These are phyloP conservation scores for Dendrobium chrysotoxum DNA, from an alignment of 106 monocot species.

Conservation along the genomic window DNA sequence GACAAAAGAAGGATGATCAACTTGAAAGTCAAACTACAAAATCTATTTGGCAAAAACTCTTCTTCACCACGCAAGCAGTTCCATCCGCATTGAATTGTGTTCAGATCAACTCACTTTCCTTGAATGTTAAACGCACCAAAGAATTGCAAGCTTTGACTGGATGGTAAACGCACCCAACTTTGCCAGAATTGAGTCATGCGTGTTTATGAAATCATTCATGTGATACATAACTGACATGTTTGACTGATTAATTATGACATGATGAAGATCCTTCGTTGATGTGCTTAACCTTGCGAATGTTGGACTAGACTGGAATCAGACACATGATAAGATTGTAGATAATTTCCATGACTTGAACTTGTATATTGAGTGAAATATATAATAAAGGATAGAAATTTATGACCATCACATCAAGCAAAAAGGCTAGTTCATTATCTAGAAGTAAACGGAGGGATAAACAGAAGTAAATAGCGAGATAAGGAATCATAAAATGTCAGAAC, in stretches of 20 bases:
- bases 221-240: neutral
- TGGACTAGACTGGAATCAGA: neutral
- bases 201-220: neutral
- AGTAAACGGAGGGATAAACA: neutral
- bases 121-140: constrained; percentile 72
- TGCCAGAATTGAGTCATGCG: neutral
- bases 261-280: neutral
- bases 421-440: neutral
- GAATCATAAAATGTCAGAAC: neutral
- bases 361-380: neutral
- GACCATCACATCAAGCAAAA: neutral
- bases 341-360: neutral
- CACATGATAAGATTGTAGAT: neutral
- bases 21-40: constrained; percentile 14
- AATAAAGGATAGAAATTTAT: neutral
- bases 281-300: neutral
- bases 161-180: constrained; percentile 39
- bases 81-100: constrained; percentile 23
- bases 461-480: neutral
- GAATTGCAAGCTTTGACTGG: constrained; percentile 80
- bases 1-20: constrained; percentile 23
- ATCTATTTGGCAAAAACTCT: constrained; percentile 46
- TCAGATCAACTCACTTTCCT: constrained; percentile 38
- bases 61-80: constrained; percentile 24
- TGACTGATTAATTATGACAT: neutral